Conservation (phyloP, 2,329 filamentous ascomycete species). For the Podosphaera aphanis region DNA sequence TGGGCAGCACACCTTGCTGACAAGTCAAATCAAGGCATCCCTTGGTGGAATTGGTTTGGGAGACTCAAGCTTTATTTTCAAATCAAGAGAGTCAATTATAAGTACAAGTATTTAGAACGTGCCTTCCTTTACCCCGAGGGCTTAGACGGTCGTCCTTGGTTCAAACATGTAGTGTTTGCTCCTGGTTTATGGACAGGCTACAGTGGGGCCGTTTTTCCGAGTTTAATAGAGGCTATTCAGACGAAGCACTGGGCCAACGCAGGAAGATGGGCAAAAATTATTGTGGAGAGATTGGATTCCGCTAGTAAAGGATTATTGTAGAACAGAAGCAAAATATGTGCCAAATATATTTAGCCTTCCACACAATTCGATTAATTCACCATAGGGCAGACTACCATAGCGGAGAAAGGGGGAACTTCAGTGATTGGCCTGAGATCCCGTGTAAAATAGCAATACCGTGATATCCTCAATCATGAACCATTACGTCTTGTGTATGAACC, state of each 20-base stretch:
- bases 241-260: slow-evolving; percentile 32
- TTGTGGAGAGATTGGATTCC: slow-evolving; percentile 25
- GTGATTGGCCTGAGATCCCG: too few species aligned
- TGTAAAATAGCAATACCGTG: too few species aligned
- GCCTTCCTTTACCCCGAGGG: slow-evolving; percentile 55
- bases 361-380: too few species aligned
- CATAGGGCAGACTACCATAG: too few species aligned
- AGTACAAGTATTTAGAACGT: slow-evolving; percentile 68
- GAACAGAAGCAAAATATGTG: too few species aligned
- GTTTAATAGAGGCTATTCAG: slow-evolving; percentile 38
- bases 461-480: too few species aligned
- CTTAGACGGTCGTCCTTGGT: slow-evolving; percentile 63
- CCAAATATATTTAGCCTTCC: too few species aligned
- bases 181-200: slow-evolving; percentile 85
- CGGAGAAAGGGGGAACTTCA: too few species aligned
- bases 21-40: slow-evolving; percentile 30
- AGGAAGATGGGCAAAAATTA: slow-evolving; percentile 34
- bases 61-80: slow-evolving; percentile 38
- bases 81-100: slow-evolving; percentile 46
- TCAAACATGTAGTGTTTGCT: slow-evolving; percentile 87
- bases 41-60: slow-evolving; percentile 59
- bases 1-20: slow-evolving; percentile 13
- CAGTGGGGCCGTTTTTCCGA: slow-evolving; percentile 45
- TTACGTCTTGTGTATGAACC: too few species aligned
- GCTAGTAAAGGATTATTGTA: slow-evolving; percentile 14